Percentiles rank a stretch among this genome's conserved stretches.
Conservation (phyloP, 345 rosid genomes). For the Syzygium oleosum region DNA sequence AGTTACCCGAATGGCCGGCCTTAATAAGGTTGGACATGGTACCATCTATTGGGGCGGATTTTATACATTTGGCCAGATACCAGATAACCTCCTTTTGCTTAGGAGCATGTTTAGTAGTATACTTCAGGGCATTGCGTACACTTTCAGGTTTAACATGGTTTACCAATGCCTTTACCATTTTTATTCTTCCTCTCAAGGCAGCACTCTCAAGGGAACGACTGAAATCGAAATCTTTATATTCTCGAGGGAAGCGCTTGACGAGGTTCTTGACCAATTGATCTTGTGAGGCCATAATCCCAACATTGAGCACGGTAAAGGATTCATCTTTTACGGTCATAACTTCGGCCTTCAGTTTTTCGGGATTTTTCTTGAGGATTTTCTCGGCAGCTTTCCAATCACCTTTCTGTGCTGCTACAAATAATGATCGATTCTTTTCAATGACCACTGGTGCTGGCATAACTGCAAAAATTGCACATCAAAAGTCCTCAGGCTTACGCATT, state of each 20-base stretch:
- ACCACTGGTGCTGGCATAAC: background rate
- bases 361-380: background rate
- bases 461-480: background rate
- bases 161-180: background rate
- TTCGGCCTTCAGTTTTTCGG: background rate
- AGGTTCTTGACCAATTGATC: background rate
- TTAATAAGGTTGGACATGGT: accelerated
- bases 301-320: background rate
- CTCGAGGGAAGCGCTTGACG: background rate
- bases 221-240: background rate
- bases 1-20: background rate
- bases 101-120: background rate
- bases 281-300: background rate
- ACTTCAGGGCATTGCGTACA: background rate
- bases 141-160: background rate
- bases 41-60: accelerated
- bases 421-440: background rate
- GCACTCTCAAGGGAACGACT: accelerated
- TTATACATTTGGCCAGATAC: background rate
- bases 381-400: background rate
- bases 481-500: background rate
- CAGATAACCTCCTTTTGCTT: background rate
- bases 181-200: background rate
- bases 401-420: background rate
- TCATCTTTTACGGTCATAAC: accelerated